These are phyloP conservation scores for Boletus speciosus DNA, from an alignment of 768 basidiomycete genomes.

Conservation along the genomic window DNA sequence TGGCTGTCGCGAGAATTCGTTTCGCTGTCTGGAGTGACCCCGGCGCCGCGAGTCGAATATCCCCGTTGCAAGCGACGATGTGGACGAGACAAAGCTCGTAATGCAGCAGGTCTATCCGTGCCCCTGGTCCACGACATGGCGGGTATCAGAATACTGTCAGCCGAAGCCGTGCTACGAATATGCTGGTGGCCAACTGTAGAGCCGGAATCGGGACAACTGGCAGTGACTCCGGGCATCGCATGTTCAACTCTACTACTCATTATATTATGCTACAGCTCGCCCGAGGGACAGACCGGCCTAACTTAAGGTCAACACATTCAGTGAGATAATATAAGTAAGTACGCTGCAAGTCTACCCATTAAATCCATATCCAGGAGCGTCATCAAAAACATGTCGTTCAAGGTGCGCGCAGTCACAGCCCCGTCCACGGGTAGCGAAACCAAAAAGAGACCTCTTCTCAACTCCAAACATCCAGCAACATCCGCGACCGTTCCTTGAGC, in stretches of 20 bases:
- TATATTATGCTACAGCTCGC: background rate
- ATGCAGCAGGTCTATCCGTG: conserved; percentile 2
- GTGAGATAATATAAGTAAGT: conserved; percentile 9
- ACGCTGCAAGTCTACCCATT: conserved; percentile 17
- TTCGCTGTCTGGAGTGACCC: background rate
- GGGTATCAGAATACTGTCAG: background rate
- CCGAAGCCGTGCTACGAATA: background rate
- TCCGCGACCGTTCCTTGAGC: conserved; percentile 88
- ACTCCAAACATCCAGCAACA: conserved; percentile 90
- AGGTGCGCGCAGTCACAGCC: background rate
- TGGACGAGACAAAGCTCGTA: conserved; percentile 14
- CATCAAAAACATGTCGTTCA: conserved; percentile 4
- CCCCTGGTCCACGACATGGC: conserved; percentile 20
- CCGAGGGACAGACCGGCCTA: background rate
- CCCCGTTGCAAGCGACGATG: background rate
- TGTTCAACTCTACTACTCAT: too few relatives aligned
- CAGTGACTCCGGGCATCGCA: too few relatives aligned
- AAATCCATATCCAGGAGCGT: conserved; percentile 11
- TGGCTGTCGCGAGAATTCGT: conserved; percentile 1
- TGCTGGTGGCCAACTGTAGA: background rate
- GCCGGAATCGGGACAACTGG: background rate
- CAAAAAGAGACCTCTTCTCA: conserved; percentile 31
- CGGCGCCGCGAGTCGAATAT: conserved; percentile 6
- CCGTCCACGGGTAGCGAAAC: background rate
- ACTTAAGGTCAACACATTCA: background rate